Percentiles rank a stretch among this genome's conserved stretches.
These are phyloP conservation scores for Amborella trichopoda DNA, from an alignment of 164 flowering plant species.

Conservation along the genomic window DNA sequence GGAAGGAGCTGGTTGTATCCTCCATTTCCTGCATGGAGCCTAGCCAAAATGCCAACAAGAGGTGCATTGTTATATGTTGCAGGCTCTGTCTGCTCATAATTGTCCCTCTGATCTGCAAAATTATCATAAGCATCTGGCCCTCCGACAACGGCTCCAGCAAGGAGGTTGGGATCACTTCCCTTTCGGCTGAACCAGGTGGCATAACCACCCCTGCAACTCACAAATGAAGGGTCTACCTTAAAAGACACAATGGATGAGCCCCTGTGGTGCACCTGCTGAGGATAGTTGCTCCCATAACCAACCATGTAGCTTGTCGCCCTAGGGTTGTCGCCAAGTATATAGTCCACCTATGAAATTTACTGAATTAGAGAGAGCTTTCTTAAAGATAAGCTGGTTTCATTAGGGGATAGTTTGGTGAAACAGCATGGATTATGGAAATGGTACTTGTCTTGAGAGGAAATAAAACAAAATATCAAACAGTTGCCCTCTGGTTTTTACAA, in stretches of 20 bases:
- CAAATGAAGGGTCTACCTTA: conserved; percentile 53
- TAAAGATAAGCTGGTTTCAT: too few species aligned
- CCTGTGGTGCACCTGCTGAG: conserved; percentile 74
- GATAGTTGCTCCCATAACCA: conserved; percentile 84
- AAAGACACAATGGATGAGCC: conserved; percentile 75
- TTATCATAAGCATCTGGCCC: conserved; percentile 95
- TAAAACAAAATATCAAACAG: too few species aligned
- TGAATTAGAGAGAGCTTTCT: too few species aligned
- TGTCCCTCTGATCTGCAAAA: conserved; percentile 82
- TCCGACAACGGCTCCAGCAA: conserved; percentile 82
- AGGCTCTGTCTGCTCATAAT: conserved; percentile 93
- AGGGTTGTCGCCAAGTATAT: conserved; percentile 96
- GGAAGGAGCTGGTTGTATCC: conserved; percentile 78
- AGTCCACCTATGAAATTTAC: conserved; percentile 49
- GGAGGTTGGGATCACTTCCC: conserved; percentile 74
- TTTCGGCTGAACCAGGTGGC: conserved; percentile 72
- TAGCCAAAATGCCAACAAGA: conserved; percentile 66
- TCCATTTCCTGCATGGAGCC: conserved; percentile 47
- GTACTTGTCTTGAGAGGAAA: too few species aligned
- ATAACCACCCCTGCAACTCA: conserved; percentile 84
- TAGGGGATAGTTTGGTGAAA: too few species aligned
- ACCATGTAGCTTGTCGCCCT: conserved; percentile 97
- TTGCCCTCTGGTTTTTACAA: too few species aligned
- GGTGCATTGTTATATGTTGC: conserved; percentile 98
- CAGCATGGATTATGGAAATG: too few species aligned